These are phyloP conservation scores for Bombardia bombarda DNA, from an alignment of 495 filamentous ascomycete species.

Conservation along the genomic window DNA sequence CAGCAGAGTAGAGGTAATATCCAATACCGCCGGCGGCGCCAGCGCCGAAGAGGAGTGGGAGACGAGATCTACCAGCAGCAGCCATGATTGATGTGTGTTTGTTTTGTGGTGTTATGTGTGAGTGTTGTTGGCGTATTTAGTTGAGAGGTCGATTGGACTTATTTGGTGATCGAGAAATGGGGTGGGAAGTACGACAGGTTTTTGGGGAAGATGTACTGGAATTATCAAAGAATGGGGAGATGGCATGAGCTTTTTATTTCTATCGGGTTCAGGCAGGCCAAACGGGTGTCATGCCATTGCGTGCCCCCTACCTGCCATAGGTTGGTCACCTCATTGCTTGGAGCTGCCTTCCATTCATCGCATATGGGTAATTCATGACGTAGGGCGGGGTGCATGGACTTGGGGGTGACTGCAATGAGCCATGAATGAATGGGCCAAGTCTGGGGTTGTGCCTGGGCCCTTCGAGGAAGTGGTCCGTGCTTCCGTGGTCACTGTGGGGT, in stretches of 20 bases:
- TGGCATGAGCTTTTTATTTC: neutral
- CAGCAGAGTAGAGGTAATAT: slow-evolving; percentile 89
- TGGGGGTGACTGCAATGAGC: neutral
- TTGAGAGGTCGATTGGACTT: neutral
- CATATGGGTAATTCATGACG: slow-evolving; percentile 8
- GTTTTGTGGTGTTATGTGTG: slow-evolving; percentile 4
- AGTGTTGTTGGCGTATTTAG: neutral
- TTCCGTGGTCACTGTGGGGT: no score
- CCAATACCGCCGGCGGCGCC: slow-evolving; percentile 60
- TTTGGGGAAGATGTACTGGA: no score
- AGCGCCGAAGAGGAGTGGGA: slow-evolving; percentile 51
- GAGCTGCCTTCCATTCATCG: slow-evolving; percentile 4
- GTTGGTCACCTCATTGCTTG: neutral
- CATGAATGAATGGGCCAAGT: no score
- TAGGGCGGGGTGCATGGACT: neutral
- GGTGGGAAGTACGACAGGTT: neutral
- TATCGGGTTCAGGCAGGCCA: neutral
- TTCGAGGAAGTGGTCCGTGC: neutral
- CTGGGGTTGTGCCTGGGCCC: neutral
- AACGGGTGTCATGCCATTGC: neutral
- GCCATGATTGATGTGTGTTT: slow-evolving; percentile 33
- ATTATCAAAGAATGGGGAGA: neutral
- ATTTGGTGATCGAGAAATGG: neutral
- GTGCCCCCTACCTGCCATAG: neutral
- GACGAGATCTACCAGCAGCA: slow-evolving; percentile 46